phyloP scores from a whole-genome alignment of 108 stramenopile genomes.

The Cyclotella baltica region DNA sequence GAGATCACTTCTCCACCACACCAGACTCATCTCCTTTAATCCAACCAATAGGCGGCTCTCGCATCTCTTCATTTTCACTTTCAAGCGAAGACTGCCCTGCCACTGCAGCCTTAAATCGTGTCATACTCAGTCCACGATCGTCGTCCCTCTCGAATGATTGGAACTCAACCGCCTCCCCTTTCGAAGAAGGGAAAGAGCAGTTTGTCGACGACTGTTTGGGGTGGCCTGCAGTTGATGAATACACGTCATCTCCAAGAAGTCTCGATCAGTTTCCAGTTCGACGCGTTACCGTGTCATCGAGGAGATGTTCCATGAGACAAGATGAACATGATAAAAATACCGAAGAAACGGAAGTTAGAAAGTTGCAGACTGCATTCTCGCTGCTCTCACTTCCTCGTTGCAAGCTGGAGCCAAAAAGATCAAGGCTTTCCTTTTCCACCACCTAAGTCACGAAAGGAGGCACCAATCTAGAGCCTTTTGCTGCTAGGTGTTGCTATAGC shows the following conservation, averaged over 20 bases:
- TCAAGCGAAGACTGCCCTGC: neutral
- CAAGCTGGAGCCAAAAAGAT: conserved; percentile 3
- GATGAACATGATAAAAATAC: neutral
- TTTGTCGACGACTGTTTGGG: neutral
- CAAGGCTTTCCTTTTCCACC: neutral
- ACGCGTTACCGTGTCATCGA: neutral
- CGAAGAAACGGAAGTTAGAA: neutral
- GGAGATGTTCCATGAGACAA: neutral
- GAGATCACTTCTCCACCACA: conserved; percentile 1
- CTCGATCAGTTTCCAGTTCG: neutral
- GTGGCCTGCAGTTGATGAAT: neutral
- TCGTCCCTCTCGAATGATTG: neutral
- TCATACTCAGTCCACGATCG: neutral
- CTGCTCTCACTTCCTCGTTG: neutral
- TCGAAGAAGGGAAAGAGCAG: neutral
- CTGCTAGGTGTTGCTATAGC: neutral
- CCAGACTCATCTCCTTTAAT: conserved; percentile 7
- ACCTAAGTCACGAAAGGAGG: neutral
- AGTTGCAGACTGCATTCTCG: conserved; percentile 11
- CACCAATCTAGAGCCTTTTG: too few species aligned
- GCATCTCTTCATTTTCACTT: neutral
- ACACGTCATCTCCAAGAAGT: neutral
- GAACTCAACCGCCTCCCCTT: neutral
- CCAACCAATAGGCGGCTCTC: neutral
- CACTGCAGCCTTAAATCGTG: conserved; percentile 4